phyloP scores from a whole-genome alignment of 163 green algal species.

The Prototheca wickerhamii region DNA sequence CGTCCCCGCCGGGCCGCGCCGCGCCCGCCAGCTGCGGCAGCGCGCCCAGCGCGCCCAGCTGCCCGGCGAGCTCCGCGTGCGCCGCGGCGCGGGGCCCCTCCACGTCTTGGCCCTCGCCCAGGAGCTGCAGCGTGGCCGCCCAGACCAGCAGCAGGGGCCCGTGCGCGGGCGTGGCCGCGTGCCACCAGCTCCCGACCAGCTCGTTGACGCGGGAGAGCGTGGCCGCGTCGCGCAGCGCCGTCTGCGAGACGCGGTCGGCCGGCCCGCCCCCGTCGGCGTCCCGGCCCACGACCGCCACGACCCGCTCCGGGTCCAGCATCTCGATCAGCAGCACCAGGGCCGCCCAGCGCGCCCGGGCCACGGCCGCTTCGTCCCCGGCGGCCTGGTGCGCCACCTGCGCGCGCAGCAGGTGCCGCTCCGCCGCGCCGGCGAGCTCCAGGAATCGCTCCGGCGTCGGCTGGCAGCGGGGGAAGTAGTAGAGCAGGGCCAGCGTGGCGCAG shows the following conservation, averaged over 20 bases:
- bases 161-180: constrained; percentile 7
- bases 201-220: constrained; percentile 8
- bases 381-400: not conserved
- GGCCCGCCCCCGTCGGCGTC: too few species aligned
- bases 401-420: constrained; percentile 17
- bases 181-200: constrained; percentile 22
- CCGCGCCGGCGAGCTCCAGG: constrained; percentile 14
- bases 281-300: not conserved
- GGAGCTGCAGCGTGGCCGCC: constrained; percentile 22
- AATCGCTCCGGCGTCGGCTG: constrained; percentile 26
- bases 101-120: not conserved
- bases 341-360: too few species aligned
- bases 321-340: constrained; percentile 20
- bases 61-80: constrained; percentile 3
- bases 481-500: constrained; percentile 24
- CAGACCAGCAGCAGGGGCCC: constrained; percentile 27
- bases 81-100: not conserved
- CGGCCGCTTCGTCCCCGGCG: not conserved
- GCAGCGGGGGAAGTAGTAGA: constrained; percentile 28
- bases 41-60: constrained; percentile 16
- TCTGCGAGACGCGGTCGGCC: too few species aligned
- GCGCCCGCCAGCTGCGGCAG: constrained; percentile 7
- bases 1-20: constrained; percentile 1
- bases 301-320: constrained; percentile 23
- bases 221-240: too few species aligned